Evolutionary conservation across 768 basidiomycete species (phyloP).

Genomic region (Sporobolomyces pararoseus): DNA sequence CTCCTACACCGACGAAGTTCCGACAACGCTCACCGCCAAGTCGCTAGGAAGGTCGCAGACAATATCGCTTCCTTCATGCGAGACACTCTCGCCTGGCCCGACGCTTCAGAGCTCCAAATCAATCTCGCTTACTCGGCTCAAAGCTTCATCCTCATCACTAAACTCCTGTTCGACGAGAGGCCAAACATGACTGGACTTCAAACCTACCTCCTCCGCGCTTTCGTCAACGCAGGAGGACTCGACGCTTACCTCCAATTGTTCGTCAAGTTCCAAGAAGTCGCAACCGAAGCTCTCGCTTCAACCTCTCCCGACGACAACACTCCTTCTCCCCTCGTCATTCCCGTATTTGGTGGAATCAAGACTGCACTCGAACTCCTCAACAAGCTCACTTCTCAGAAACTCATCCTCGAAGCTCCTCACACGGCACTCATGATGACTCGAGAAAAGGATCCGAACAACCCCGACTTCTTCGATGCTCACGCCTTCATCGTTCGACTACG

Average conservation of each 20-base stretch:
- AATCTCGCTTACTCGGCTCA: slow-evolving; percentile 58
- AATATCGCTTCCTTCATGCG: slow-evolving; percentile 69
- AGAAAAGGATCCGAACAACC: slow-evolving; percentile 59
- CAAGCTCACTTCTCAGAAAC: slow-evolving; percentile 71
- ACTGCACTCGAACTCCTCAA: slow-evolving; percentile 67
- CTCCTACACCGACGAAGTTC: slow-evolving; percentile 71
- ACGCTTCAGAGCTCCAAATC: slow-evolving; percentile 51
- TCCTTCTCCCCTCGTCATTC: slow-evolving; percentile 58
- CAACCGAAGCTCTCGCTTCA: slow-evolving; percentile 56
- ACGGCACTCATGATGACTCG: slow-evolving; percentile 66
- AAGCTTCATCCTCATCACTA: slow-evolving; percentile 57
- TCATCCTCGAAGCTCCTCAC: slow-evolving; percentile 80
- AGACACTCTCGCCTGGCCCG: slow-evolving; percentile 54
- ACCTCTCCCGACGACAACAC: slow-evolving; percentile 57
- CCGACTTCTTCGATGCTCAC: slow-evolving; percentile 76
- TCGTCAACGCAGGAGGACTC: slow-evolving; percentile 69
- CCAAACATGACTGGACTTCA: slow-evolving; percentile 69
- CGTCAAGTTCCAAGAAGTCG: slow-evolving; percentile 57
- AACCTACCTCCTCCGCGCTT: slow-evolving; percentile 72
- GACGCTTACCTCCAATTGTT: slow-evolving; percentile 63
- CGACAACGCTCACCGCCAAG: slow-evolving; percentile 54
- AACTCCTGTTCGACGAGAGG: slow-evolving; percentile 66
- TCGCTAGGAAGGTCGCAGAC: slow-evolving; percentile 58
- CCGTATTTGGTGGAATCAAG: slow-evolving; percentile 76
- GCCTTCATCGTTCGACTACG: slow-evolving; percentile 82